Percentiles rank a stretch among this genome's conserved stretches.
Evolutionary conservation across 106 monocot species (phyloP).

Genomic region (Dendrobium catenatum): DNA sequence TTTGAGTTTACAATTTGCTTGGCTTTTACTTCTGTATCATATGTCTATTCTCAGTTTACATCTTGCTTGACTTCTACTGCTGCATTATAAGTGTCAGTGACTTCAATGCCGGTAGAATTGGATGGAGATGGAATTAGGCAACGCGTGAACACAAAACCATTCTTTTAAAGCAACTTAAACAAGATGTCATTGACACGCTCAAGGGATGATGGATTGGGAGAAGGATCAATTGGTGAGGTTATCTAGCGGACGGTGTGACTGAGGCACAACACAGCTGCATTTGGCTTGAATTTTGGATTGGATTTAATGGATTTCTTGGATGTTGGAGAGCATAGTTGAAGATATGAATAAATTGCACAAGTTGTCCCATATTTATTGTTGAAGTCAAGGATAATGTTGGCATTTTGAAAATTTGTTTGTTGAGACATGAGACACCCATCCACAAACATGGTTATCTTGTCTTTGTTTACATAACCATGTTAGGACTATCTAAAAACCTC

Average conservation of each 20-base stretch:
- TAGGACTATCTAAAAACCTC: not conserved
- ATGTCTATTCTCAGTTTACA: not conserved
- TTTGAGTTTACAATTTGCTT: conserved; percentile 1
- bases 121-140: no score
- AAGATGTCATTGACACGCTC: not conserved
- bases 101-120: no score
- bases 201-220: not conserved
- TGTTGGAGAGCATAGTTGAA: not conserved
- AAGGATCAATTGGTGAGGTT: not conserved
- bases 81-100: no score
- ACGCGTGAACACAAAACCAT: no score
- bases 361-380: not conserved
- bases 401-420: not conserved
- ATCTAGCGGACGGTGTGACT: not conserved
- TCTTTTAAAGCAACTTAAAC: not conserved
- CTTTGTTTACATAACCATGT: not conserved
- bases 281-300: not conserved
- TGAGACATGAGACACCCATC: not conserved
- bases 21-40: not conserved
- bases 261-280: not conserved
- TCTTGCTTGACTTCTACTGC: no score
- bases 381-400: not conserved
- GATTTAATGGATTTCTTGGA: not conserved
- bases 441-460: not conserved
- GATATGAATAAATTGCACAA: not conserved